Base-by-base conservation (phyloP, 306 rosid genomes). In the Geum urbanum region DNA sequence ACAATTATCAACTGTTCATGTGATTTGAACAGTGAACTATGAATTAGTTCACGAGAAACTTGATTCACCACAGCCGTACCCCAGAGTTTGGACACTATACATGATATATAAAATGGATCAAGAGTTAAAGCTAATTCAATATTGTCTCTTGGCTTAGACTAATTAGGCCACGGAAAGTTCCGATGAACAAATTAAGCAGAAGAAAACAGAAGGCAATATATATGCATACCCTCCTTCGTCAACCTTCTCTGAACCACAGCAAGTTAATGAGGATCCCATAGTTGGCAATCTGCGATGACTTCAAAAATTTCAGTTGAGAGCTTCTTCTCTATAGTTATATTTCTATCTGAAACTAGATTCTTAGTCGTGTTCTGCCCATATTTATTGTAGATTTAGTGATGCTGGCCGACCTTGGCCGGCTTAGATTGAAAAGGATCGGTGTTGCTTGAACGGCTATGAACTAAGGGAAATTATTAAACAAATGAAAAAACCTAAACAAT, bases 361-460 rank as follows among this genome's bases (percentile, higher is more conserved):
- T 32, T 44, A 60, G 8, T 24, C 41, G 39, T 37, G 22, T 56
- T 74, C 43, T 22, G 60, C 63, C 46, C 72, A 47, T 73, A 37
- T 15, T 47, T 71, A 22, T n/a, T 22, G 35, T 39, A 56, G 3
- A 58, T 72, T 67, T 24, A 61, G 41, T 57, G 86, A 44, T 37
- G 46, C 78, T 79, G 79, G 92, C 92, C 80, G 87, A 74, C 90
- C 80, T 64, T 63, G 85, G 95, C 98, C 96, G 92, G 98, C 98
- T 51, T 37, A 59, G 73, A 19, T 53, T 47, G 54, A 71, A 32
- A 9, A 16, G 15, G 70, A 43, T 59, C 65, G 65, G 27, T 52
- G 57, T 55, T 73, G 64, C 56, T 64, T 53, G 51, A 63, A 63
- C 75, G 71, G 80, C 16, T 63, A 32, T 32, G 65, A 56, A 20